Conservation (phyloP, 2,329 filamentous ascomycete species). For the Beauveria sp. region DNA sequence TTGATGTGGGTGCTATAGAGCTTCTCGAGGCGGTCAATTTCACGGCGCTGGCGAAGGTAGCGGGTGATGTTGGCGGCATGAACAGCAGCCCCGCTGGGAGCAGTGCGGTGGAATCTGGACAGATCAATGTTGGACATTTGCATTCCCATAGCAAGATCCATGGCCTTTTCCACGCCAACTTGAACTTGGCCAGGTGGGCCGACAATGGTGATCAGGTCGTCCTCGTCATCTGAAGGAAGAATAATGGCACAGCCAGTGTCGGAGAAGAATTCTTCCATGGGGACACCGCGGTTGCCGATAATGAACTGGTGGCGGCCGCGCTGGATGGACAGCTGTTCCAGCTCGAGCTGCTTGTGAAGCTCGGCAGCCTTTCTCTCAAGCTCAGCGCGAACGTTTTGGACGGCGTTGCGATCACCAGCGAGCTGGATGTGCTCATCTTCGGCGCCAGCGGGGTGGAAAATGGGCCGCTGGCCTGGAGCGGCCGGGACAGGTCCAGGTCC, state of each 20-base stretch:
- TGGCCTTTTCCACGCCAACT: slow-evolving; percentile 70
- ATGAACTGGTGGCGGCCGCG: slow-evolving; percentile 91
- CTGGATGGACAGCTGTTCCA: slow-evolving; percentile 75
- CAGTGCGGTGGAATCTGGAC: slow-evolving; percentile 67
- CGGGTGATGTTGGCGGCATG: slow-evolving; percentile 83
- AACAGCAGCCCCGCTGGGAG: slow-evolving; percentile 61
- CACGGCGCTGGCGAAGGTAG: slow-evolving; percentile 75
- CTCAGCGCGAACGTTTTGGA: slow-evolving; percentile 69
- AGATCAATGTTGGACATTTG: slow-evolving; percentile 78
- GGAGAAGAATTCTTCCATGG: slow-evolving; percentile 77
- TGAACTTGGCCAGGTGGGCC: slow-evolving; percentile 69
- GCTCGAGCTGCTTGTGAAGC: slow-evolving; percentile 65
- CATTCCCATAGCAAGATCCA: slow-evolving; percentile 83
- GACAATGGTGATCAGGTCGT: slow-evolving; percentile 77
- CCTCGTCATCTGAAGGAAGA: slow-evolving; percentile 68
- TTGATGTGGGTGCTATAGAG: slow-evolving; percentile 81
- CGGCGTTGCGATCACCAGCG: slow-evolving; percentile 74
- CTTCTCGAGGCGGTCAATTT: slow-evolving; percentile 75
- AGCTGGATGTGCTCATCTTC: slow-evolving; percentile 73
- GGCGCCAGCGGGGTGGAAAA: slow-evolving; percentile 62
- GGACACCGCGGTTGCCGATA: slow-evolving; percentile 72
- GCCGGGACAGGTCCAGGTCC: slow-evolving; percentile 59
- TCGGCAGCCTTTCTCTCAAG: slow-evolving; percentile 74
- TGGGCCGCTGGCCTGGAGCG: slow-evolving; percentile 54
- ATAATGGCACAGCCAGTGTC: slow-evolving; percentile 88